A percentile compares a stretch with the other conserved stretches of the same genome.
phyloP scores from a whole-genome alignment of 257 asterid genomes.

The Solanum microdontum region DNA sequence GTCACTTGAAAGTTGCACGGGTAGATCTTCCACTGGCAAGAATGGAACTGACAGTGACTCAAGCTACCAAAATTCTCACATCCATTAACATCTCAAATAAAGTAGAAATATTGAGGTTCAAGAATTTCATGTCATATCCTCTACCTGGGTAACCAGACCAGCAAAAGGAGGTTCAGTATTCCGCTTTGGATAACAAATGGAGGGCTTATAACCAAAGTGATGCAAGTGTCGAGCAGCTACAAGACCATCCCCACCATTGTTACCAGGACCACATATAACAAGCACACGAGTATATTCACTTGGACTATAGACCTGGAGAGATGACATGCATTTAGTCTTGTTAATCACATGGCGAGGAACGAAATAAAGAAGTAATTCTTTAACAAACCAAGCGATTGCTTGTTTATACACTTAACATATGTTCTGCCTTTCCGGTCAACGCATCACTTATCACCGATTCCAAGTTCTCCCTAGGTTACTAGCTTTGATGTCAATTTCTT shows the following conservation, averaged over 20 bases:
- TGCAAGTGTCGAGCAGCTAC: slow-evolving; percentile 28
- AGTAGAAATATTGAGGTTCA: not conserved
- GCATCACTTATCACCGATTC: not conserved
- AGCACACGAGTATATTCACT: slow-evolving; percentile 13
- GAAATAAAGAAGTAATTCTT: not conserved
- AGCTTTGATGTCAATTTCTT: not conserved
- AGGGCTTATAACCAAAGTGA: slow-evolving; percentile 23
- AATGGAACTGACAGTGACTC: slow-evolving; percentile 67
- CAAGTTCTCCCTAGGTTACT: not conserved
- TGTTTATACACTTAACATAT: not conserved
- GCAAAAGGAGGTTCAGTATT: slow-evolving; percentile 11
- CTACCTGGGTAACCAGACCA: slow-evolving; percentile 82
- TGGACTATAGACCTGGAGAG: slow-evolving; percentile 15
- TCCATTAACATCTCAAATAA: slow-evolving; percentile 17
- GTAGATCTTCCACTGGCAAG: slow-evolving; percentile 15
- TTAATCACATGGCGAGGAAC: not conserved
- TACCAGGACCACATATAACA: slow-evolving; percentile 27
- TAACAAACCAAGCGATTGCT: not conserved
- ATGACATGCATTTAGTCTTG: not conserved
- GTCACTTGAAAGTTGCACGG: slow-evolving; percentile 7
- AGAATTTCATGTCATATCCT: not conserved
- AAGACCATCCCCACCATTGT: slow-evolving; percentile 24
- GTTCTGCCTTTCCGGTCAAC: not conserved
- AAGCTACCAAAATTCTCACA: slow-evolving; percentile 44
- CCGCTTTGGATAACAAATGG: slow-evolving; percentile 20